phyloP scores from a whole-genome alignment of 208 protist genomes.

The Acanthamoeba castellanii region DNA sequence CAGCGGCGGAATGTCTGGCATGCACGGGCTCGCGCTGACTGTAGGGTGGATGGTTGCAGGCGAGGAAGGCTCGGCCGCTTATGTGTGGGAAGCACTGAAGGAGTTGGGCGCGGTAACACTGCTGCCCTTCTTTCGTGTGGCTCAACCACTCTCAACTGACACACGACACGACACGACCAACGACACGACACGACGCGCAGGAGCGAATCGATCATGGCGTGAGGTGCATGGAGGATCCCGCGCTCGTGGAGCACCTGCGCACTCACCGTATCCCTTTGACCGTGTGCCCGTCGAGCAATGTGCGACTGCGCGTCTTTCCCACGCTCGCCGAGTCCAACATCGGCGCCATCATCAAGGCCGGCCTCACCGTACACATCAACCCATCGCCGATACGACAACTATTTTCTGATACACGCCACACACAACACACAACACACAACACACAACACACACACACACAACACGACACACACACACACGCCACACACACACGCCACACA shows the following conservation, averaged over 20 bases:
- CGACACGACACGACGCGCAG: background rate
- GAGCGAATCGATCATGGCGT: conserved; percentile 10
- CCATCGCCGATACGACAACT: no score
- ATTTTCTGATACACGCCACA: no score
- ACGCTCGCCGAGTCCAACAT: background rate
- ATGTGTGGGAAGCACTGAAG: conserved; percentile 1
- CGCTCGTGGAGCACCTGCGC: background rate
- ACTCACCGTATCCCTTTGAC: background rate
- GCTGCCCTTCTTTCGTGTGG: background rate
- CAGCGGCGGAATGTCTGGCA: background rate
- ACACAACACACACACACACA: no score
- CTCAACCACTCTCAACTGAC: no score
- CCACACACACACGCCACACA: no score
- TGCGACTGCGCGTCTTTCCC: background rate
- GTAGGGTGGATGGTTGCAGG: background rate
- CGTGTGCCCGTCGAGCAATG: conserved; percentile 18
- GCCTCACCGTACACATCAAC: background rate
- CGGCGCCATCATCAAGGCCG: background rate
- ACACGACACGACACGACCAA: background rate
- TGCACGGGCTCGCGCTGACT: no score
- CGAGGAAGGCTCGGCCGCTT: background rate
- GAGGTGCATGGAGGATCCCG: background rate
- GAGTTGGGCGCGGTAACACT: background rate
- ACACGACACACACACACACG: no score
- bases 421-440: no score